Conservation (phyloP, 1,139 yeast species). For the Petasospora rhodanensis region DNA sequence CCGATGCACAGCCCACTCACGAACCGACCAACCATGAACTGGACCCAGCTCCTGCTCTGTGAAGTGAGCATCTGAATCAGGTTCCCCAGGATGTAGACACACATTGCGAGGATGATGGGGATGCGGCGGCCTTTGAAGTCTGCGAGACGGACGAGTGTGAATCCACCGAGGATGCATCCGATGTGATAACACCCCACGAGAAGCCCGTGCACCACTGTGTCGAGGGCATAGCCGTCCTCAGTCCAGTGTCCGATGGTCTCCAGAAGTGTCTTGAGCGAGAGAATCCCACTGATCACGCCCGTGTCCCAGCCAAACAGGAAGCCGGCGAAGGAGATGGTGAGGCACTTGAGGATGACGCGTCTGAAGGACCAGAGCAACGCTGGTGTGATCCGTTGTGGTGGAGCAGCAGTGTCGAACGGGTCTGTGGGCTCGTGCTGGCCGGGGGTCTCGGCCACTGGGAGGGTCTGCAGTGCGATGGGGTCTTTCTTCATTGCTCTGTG, state of each 20-base stretch:
- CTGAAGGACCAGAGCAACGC: constrained; percentile 5
- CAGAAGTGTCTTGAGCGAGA: no score
- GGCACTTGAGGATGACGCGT: constrained; percentile 23
- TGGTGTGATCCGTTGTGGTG: no score
- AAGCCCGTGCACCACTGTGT: constrained; percentile 55
- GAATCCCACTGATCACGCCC: constrained; percentile 49
- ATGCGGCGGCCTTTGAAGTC: constrained; percentile 60
- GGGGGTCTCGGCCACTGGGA: no score
- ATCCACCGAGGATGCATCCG: constrained; percentile 69
- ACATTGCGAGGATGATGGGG: constrained; percentile 50
- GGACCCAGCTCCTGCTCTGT: constrained; percentile 41
- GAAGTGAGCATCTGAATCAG: constrained; percentile 58
- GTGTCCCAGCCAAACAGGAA: constrained; percentile 50
- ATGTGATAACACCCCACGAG: constrained; percentile 64
- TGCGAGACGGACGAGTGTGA: constrained; percentile 49
- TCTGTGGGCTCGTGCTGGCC: no score
- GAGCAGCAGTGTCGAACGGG: no score
- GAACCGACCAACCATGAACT: constrained; percentile 57
- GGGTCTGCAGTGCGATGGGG: no score
- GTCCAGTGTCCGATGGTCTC: no score
- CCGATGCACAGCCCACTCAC: constrained; percentile 66
- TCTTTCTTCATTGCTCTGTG: no score
- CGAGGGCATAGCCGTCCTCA: constrained; percentile 38
- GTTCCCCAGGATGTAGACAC: constrained; percentile 57
- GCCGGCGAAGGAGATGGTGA: constrained; percentile 40